Base-by-base conservation (phyloP, 441 rosid genomes). In the Pelargonium exstipulatum region DNA sequence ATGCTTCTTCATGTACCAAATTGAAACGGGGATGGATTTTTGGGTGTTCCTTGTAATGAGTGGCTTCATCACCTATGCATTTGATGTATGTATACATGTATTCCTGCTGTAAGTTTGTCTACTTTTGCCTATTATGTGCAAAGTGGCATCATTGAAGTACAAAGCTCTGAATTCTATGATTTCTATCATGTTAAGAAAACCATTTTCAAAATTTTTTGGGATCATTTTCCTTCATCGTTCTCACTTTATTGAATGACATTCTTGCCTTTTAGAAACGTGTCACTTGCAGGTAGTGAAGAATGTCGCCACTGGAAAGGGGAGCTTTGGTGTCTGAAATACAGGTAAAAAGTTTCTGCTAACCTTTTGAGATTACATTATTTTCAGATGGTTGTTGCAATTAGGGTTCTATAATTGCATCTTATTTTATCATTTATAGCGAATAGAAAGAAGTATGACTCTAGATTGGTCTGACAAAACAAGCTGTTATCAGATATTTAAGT, bases 401-500 rank as follows among this genome's bases (percentile, higher is more conserved):
- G 5, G 61, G 61, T 17, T 35, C 40, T 35, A 35, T 4, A 35
- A 4, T 35, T 35, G 6, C 40, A 35, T 35, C 40, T 35, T 35
- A 35, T 35, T 55, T 55, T 18, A 55, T 55, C 1, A 18, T 7
- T n/a, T n/a, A 17, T 9, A 9, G 24, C 5, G 20, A 20, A 53
- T 29, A 17, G 17, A 24, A 53, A 49, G 37, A 9, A 60, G 51
- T 22, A 22, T 66, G 51, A 71, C 20, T 61, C 37, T 66, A 13
- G 16, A 29, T 43, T 61, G 65, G 16, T 63, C 43, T 64, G 5
- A 6, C 63, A 7, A 49, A 83, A 81, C 53, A 69, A 79, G 83
- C 77, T 70, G 80, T 82, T 84, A 77, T 77, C 46, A 48, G 62
- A 72, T 73, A 13, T 65, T 49, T 72, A 35, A 18, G 32, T 67